Percentiles rank a stretch among this genome's conserved stretches.
Evolutionary conservation across 495 filamentous ascomycete species (phyloP).

Genomic region (Glutinoglossum americanum): DNA sequence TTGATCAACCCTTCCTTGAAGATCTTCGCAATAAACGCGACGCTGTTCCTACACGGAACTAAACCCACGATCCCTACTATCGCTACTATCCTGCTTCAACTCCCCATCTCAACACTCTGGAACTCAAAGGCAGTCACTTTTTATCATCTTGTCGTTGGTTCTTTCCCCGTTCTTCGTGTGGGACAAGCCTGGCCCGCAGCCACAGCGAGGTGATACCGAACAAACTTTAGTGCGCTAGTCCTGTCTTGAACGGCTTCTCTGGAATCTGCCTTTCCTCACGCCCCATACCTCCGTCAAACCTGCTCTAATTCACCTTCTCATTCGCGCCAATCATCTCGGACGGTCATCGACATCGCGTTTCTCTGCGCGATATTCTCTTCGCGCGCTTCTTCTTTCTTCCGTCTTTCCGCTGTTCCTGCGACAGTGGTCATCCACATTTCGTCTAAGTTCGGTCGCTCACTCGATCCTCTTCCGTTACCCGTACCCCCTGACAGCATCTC

Average conservation of each 20-base stretch:
- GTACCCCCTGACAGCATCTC: background rate
- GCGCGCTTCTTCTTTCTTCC: background rate
- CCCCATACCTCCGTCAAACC: background rate
- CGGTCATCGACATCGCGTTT: background rate
- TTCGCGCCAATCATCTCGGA: background rate
- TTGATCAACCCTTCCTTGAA: background rate
- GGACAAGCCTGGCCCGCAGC: too few species aligned
- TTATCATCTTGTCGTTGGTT: too few species aligned
- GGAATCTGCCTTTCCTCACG: background rate
- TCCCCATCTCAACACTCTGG: background rate
- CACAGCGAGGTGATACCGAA: background rate
- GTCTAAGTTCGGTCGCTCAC: constrained; percentile 1
- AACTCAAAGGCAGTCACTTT: too few species aligned
- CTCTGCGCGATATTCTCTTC: background rate
- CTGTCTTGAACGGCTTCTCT: background rate
- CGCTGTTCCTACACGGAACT: background rate
- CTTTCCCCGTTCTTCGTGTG: background rate
- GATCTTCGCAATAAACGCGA: background rate
- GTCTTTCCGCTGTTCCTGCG: background rate
- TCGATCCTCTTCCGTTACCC: background rate
- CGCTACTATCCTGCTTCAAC: background rate
- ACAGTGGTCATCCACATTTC: background rate
- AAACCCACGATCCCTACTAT: background rate
- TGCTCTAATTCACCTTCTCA: background rate
- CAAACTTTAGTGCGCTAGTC: background rate